Percentiles rank a stretch among this genome's conserved stretches.
Conservation (phyloP, 345 rosid genomes). For the Camelina sativa region DNA sequence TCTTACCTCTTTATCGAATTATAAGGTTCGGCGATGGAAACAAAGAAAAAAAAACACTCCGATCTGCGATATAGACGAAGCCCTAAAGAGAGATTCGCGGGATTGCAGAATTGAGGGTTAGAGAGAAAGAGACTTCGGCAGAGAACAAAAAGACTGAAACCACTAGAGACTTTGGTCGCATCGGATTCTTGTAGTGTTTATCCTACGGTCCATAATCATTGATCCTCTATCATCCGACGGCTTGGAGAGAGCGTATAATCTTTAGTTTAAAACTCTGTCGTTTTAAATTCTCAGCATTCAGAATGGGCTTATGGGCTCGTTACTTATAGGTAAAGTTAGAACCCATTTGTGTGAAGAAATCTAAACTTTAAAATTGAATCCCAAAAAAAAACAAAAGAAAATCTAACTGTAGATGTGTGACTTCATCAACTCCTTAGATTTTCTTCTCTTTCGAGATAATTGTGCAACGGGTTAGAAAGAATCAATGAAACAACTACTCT, state of each 20-base stretch:
- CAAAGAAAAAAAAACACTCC: not conserved
- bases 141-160: constrained; percentile 29
- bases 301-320: constrained; percentile 7
- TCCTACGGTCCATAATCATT: constrained; percentile 8
- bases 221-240: constrained; percentile 14
- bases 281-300: not conserved
- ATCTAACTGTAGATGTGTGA: too few relatives aligned
- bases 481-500: too few relatives aligned
- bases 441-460: too few relatives aligned
- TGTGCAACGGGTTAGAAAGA: too few relatives aligned
- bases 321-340: not conserved
- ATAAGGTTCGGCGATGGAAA: not conserved
- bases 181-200: constrained; percentile 33
- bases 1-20: constrained; percentile 27
- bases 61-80: constrained; percentile 23
- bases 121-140: not conserved
- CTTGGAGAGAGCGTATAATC: not conserved
- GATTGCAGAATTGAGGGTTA: constrained; percentile 22
- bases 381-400: too few relatives aligned
- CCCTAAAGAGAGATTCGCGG: constrained; percentile 36
- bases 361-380: too few relatives aligned
- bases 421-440: too few relatives aligned
- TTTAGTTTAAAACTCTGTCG: not conserved
- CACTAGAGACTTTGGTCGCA: constrained; percentile 31
- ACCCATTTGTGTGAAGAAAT: not conserved